phyloP scores from a whole-genome alignment of 306 rosid species.

The Citrullus amarus region DNA sequence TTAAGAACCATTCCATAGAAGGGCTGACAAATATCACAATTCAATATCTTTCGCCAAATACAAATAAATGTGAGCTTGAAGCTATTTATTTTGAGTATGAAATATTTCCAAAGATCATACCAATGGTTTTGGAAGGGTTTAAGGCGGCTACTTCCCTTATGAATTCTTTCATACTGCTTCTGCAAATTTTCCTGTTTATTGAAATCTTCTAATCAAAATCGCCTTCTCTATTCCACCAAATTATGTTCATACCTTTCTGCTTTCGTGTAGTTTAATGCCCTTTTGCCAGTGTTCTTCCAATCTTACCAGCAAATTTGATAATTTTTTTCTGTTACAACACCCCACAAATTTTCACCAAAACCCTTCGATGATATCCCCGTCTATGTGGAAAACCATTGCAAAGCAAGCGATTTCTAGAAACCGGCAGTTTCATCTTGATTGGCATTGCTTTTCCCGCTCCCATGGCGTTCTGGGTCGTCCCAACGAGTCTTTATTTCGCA shows the following conservation, averaged over 20 bases:
- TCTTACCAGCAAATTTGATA: conserved; percentile 15
- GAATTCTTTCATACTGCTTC: conserved; percentile 10
- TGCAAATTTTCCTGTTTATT: background rate
- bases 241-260: background rate
- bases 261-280: conserved; percentile 38
- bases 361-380: conserved; percentile 33
- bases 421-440: conserved; percentile 10
- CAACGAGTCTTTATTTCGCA: background rate
- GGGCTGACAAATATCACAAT: too few species aligned
- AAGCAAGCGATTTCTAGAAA: conserved; percentile 28
- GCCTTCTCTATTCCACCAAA: background rate
- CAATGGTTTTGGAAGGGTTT: conserved; percentile 18
- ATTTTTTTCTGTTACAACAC: conserved; percentile 5
- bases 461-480: conserved; percentile 18
- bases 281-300: conserved; percentile 15
- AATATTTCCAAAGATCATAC: background rate
- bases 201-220: background rate
- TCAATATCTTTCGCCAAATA: too few species aligned
- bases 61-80: too few species aligned
- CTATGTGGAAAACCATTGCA: conserved; percentile 54
- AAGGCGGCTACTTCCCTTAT: conserved; percentile 17
- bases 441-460: conserved; percentile 18
- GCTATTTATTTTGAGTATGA: background rate
- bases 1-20: too few species aligned
- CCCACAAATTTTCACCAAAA: conserved; percentile 2